These are phyloP conservation scores for Globisporangium cystogenes DNA, from an alignment of 352 stramenopile species.

Conservation along the genomic window DNA sequence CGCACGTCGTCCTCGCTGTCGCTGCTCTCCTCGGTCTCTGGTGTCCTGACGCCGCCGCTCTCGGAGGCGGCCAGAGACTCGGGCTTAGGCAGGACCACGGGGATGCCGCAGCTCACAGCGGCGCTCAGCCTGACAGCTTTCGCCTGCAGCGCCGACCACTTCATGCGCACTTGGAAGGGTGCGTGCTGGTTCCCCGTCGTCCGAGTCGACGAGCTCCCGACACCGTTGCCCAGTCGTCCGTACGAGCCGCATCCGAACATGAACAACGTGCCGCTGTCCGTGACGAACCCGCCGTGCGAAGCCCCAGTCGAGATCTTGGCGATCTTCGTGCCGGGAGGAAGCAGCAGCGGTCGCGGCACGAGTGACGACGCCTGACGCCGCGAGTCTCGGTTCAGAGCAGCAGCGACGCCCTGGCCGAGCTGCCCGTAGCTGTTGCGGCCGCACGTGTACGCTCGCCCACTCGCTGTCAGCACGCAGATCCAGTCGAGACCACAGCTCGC, in stretches of 20 bases:
- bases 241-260: conserved; percentile 71
- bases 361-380: not conserved
- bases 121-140: conserved; percentile 1
- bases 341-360: conserved; percentile 18
- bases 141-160: conserved; percentile 26
- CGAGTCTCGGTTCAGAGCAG: conserved; percentile 7
- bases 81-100: conserved; percentile 1
- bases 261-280: conserved; percentile 49
- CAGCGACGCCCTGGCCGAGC: conserved; percentile 32
- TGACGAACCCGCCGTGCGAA: conserved; percentile 49
- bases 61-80: not conserved
- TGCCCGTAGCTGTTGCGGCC: conserved; percentile 57
- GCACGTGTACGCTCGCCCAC: conserved; percentile 41
- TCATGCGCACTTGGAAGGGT: conserved; percentile 31
- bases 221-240: conserved; percentile 41
- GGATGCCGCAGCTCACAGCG: conserved; percentile 4
- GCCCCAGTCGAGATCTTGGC: conserved; percentile 43
- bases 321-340: conserved; percentile 24
- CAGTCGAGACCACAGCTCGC: conserved; percentile 45
- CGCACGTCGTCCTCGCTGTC: conserved; percentile 26
- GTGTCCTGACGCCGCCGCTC: not conserved
- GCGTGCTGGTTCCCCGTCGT: conserved; percentile 3
- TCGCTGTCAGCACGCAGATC: conserved; percentile 40
- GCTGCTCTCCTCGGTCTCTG: conserved; percentile 1
- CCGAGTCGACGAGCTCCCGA: conserved; percentile 1